Conservation (phyloP, 805 yeast genomes). For the Lipomyces kockii region DNA sequence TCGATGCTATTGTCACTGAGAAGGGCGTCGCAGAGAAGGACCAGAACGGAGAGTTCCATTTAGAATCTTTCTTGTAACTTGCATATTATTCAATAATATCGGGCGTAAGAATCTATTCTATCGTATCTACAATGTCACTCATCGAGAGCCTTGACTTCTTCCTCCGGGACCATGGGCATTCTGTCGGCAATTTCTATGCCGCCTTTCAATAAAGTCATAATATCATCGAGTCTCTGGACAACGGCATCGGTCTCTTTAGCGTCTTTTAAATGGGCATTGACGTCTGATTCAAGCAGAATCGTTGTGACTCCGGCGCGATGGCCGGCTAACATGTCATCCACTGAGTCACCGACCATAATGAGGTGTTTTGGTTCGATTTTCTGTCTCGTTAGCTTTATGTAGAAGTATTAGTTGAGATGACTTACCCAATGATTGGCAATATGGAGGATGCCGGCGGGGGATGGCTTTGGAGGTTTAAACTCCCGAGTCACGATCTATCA, state of each 20-base stretch:
- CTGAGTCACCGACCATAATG: constrained; percentile 75
- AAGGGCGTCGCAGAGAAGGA: constrained; percentile 61
- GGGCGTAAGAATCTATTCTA: not conserved
- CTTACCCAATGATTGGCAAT: constrained; percentile 56
- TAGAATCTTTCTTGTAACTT: constrained; percentile 39
- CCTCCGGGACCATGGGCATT: constrained; percentile 17
- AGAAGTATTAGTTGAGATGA: not conserved
- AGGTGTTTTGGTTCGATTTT: constrained; percentile 52
- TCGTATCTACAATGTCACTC: not conserved
- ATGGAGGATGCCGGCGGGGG: constrained; percentile 64
- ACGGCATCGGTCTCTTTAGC: constrained; percentile 42
- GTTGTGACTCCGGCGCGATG: constrained; percentile 65
- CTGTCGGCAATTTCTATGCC: constrained; percentile 33
- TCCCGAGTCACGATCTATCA: constrained; percentile 58
- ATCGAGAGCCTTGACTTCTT: constrained; percentile 19
- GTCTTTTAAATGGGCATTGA: constrained; percentile 53
- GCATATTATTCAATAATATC: constrained; percentile 7
- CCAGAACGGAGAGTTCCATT: constrained; percentile 55
- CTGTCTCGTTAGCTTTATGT: constrained; percentile 13
- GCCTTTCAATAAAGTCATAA: constrained; percentile 22
- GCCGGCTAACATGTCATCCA: constrained; percentile 71
- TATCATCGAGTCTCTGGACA: constrained; percentile 32
- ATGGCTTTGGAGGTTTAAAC: constrained; percentile 70
- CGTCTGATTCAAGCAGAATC: constrained; percentile 57
- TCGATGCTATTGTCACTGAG: constrained; percentile 91